phyloP scores from a whole-genome alignment of 208 protist species.

The Leishmania gerbilli region DNA sequence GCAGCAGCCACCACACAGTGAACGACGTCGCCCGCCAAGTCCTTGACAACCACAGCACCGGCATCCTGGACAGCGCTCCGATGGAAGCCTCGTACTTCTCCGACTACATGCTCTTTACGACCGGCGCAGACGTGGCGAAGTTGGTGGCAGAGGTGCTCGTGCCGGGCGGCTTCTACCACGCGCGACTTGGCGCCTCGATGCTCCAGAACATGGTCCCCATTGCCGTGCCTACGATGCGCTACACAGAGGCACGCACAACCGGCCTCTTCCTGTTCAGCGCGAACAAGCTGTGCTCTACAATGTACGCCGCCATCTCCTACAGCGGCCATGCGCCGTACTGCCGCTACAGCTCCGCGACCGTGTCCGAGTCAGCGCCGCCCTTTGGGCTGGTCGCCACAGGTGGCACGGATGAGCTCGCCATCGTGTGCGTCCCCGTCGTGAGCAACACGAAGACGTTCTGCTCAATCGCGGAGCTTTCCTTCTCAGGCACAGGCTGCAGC shows the following conservation, averaged over 20 bases:
- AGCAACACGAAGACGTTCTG: constrained; percentile 9
- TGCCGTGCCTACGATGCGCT: not conserved
- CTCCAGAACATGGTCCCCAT: constrained; percentile 10
- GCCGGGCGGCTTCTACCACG: constrained; percentile 32
- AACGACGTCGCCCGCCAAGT: constrained; percentile 33
- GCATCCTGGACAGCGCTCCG: constrained; percentile 11
- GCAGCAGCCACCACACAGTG: constrained; percentile 2
- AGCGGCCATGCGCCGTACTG: constrained; percentile 13
- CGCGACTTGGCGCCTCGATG: constrained; percentile 21
- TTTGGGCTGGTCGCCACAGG: constrained; percentile 37
- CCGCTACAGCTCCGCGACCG: constrained; percentile 12
- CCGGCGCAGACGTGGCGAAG: constrained; percentile 36
- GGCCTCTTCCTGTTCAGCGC: constrained; percentile 36
- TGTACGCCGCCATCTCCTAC: not conserved
- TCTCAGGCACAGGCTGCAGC: constrained; percentile 6
- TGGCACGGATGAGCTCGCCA: constrained; percentile 35
- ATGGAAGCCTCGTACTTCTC: constrained; percentile 56
- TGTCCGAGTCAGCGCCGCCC: constrained; percentile 2
- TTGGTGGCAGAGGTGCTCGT: constrained; percentile 34
- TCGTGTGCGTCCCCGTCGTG: constrained; percentile 32
- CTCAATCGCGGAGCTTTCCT: constrained; percentile 22
- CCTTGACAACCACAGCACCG: constrained; percentile 21
- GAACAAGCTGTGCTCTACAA: constrained; percentile 19
- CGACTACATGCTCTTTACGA: constrained; percentile 73
- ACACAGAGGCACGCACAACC: constrained; percentile 21